A percentile compares a stretch with the other conserved stretches of the same genome.
These are phyloP conservation scores for Pseudocohnilembus persalinus DNA, from an alignment of 169 alveolate species.

Conservation along the genomic window DNA sequence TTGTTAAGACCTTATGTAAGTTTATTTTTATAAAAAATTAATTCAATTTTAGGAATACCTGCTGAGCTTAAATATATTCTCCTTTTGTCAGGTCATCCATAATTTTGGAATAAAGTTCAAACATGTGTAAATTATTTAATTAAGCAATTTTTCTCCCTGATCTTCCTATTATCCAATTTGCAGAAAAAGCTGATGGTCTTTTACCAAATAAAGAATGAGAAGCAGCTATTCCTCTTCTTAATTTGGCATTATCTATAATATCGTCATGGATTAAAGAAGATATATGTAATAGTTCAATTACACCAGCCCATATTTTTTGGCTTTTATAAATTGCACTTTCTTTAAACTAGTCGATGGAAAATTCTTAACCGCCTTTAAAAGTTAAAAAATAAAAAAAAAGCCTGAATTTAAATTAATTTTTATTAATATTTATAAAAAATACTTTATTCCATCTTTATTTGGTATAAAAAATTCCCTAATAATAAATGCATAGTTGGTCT, in stretches of 20 bases:
- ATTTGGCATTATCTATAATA: conserved; percentile 34
- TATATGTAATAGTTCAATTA: conserved; percentile 31
- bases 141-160: conserved; percentile 43
- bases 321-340: not conserved
- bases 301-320: conserved; percentile 25
- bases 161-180: conserved; percentile 47
- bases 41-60: not conserved
- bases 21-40: too few species aligned
- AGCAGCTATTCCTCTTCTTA: conserved; percentile 38
- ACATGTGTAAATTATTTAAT: conserved; percentile 38
- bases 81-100: conserved; percentile 45
- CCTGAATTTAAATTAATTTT: not conserved
- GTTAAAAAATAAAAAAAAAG: not conserved
- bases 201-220: conserved; percentile 36
- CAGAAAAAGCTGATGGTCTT: conserved; percentile 42
- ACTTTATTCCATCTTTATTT: too few species aligned
- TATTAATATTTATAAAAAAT: too few species aligned
- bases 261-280: conserved; percentile 46
- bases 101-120: conserved; percentile 35
- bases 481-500: conserved; percentile 41
- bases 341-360: not conserved
- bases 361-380: conserved; percentile 18
- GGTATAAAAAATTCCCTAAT: not conserved
- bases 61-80: conserved; percentile 25
- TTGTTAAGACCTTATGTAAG: too few species aligned